phyloP scores from a whole-genome alignment of 192 early-diverging fungal genomes.

The Phycomyces blakesleeanus region DNA sequence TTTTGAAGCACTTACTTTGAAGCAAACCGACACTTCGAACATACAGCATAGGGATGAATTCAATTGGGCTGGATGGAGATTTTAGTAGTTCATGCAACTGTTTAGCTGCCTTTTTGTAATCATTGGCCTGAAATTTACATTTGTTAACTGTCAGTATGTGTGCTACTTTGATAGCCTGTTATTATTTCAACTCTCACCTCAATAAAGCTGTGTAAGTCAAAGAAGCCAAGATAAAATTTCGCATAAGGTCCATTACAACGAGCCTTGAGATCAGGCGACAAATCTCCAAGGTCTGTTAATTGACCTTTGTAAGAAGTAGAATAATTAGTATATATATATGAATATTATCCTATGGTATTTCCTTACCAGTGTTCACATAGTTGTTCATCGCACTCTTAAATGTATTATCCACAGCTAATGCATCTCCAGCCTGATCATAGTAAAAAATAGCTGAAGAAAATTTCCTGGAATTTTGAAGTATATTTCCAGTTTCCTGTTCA shows the following conservation, averaged over 20 bases:
- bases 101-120: background rate
- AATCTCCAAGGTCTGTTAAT: background rate
- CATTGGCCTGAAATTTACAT: background rate
- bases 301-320: background rate
- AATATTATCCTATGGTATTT: background rate
- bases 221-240: constrained; percentile 2
- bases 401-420: background rate
- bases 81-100: background rate
- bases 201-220: background rate
- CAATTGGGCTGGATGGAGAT: background rate
- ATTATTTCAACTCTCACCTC: background rate
- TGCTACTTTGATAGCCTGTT: too few species aligned
- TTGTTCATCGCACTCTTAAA: background rate
- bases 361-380: background rate
- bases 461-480: background rate
- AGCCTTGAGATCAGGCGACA: background rate
- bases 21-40: background rate
- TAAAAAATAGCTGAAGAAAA: background rate
- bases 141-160: too few species aligned
- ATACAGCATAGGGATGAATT: background rate
- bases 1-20: constrained; percentile 14
- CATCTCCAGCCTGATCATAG: background rate
- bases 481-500: too few species aligned
- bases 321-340: background rate
- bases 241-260: constrained; percentile 1